Evolutionary conservation across 2,329 filamentous ascomycete species (phyloP).

Genomic region (Aspergillus nomiae): DNA sequence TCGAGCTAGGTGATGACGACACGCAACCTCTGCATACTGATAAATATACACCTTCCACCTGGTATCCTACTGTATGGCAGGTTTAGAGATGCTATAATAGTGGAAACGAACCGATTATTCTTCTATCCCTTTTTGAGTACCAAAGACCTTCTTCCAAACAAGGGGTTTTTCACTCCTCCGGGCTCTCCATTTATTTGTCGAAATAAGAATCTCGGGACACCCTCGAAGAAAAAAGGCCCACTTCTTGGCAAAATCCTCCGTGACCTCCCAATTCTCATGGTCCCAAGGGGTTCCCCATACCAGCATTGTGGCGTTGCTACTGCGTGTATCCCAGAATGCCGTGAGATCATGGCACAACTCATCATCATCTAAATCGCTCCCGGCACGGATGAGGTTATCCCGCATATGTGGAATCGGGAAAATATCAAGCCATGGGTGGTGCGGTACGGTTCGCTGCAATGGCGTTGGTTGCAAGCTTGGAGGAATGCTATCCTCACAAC

Average conservation of each 20-base stretch:
- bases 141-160: not conserved
- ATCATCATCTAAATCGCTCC: conserved; percentile 36
- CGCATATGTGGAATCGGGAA: conserved; percentile 26
- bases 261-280: conserved; percentile 41
- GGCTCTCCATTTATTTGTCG: not conserved
- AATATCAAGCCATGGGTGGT: not conserved
- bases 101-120: not conserved
- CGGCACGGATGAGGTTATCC: conserved; percentile 39
- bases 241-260: conserved; percentile 36
- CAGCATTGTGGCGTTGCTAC: conserved; percentile 23
- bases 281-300: conserved; percentile 44
- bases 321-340: conserved; percentile 25
- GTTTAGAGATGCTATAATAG: not conserved
- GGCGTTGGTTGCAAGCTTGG: not conserved
- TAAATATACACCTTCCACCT: not conserved
- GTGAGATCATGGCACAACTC: conserved; percentile 42
- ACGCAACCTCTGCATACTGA: not conserved
- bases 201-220: not conserved
- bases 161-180: not conserved
- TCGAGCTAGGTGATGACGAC: not conserved
- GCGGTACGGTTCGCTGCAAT: not conserved
- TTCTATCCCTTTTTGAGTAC: not conserved
- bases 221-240: conserved; percentile 26
- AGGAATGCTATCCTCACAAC: not conserved
- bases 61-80: not conserved